Evolutionary conservation across 2,329 filamentous ascomycete species (phyloP).

Genomic region (Epichloe hybrida): DNA sequence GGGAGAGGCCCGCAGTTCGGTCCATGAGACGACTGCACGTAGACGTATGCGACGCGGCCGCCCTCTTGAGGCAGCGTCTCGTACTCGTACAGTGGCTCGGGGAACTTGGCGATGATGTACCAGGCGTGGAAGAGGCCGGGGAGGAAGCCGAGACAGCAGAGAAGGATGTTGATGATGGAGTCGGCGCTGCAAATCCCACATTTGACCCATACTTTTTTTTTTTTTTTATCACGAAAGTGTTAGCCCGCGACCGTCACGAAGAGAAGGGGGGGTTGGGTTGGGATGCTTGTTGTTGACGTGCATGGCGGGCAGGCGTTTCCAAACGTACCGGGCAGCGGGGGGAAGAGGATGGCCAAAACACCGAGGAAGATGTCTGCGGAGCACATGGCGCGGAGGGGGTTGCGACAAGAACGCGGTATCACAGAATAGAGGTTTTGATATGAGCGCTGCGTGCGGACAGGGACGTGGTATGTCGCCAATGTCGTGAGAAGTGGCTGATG

Average conservation of each 20-base stretch:
- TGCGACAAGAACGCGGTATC: neutral
- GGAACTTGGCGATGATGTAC: slow-evolving; percentile 93
- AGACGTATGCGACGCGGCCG: slow-evolving; percentile 62
- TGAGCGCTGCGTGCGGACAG: no score
- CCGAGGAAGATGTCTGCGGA: slow-evolving; percentile 48
- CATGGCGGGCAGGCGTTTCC: neutral
- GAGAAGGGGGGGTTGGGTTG: no score
- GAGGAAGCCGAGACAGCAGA: slow-evolving; percentile 65
- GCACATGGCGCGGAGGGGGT: slow-evolving; percentile 32
- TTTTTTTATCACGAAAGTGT: neutral
- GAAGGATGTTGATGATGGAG: slow-evolving; percentile 87
- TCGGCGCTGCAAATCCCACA: slow-evolving; percentile 84
- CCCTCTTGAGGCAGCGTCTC: slow-evolving; percentile 45
- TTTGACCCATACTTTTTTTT: slow-evolving; percentile 80
- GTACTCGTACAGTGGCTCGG: slow-evolving; percentile 62
- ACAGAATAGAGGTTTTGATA: no score
- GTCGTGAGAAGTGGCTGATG: no score
- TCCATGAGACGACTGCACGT: slow-evolving; percentile 41
- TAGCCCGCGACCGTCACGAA: neutral
- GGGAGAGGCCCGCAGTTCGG: slow-evolving; percentile 22
- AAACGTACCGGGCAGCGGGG: slow-evolving; percentile 36
- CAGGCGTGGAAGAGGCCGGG: slow-evolving; percentile 88
- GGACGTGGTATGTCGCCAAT: no score
- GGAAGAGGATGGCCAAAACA: slow-evolving; percentile 11
- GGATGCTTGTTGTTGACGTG: neutral